Conservation (phyloP, 1,284 basidiomycete genomes). For the Abortiporus biennis region DNA sequence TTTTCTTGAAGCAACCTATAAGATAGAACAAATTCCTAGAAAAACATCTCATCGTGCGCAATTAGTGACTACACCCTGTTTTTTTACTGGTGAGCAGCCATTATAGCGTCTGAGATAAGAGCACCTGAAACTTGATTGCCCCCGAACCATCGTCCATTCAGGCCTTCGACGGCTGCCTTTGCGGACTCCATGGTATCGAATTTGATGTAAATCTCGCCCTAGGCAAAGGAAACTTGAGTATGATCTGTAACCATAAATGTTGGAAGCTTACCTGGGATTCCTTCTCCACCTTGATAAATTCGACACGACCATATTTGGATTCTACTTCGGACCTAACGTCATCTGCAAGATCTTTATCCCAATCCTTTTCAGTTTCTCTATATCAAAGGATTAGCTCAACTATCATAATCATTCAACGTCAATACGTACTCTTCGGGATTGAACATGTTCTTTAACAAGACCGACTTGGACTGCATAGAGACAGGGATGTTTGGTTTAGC, state of each 20-base stretch:
- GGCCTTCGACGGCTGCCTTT: slow-evolving; percentile 78
- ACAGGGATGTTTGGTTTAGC: slow-evolving; percentile 67
- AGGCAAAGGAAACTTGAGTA: slow-evolving; percentile 7
- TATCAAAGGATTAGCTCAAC: slow-evolving; percentile 1
- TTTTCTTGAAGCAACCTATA: too few species aligned
- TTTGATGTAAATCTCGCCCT: slow-evolving; percentile 98
- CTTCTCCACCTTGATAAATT: slow-evolving; percentile 88
- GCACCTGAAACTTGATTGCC: slow-evolving; percentile 80
- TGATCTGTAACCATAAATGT: neutral
- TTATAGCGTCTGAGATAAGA: slow-evolving; percentile 88
- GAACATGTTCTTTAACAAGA: slow-evolving; percentile 95
- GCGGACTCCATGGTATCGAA: slow-evolving; percentile 79
- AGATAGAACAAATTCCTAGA: too few species aligned
- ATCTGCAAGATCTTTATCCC: slow-evolving; percentile 94
- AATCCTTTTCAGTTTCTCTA: slow-evolving; percentile 92
- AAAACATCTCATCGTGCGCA: too few species aligned
- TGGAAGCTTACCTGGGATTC: slow-evolving; percentile 72
- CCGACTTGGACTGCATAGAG: slow-evolving; percentile 76
- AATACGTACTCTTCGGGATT: slow-evolving; percentile 82
- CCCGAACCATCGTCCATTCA: slow-evolving; percentile 95
- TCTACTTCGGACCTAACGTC: slow-evolving; percentile 95
- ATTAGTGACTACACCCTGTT: too few species aligned
- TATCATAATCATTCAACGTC: too few species aligned
- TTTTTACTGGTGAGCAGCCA: slow-evolving; percentile 82
- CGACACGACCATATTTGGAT: slow-evolving; percentile 83